Conservation (phyloP, 352 stramenopile genomes). For the Pythium pyrilobum region DNA sequence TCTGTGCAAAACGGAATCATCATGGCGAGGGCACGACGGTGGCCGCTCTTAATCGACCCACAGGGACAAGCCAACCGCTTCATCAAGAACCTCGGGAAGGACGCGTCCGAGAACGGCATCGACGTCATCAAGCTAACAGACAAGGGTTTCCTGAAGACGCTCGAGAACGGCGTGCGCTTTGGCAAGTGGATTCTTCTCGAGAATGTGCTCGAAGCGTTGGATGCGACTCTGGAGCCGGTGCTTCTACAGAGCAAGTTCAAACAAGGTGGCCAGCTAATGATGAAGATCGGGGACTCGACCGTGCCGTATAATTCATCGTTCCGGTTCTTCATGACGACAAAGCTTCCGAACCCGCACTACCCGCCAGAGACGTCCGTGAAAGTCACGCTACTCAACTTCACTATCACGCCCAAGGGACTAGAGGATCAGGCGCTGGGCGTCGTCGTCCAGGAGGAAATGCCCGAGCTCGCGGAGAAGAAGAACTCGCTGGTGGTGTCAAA, state of each 20-base stretch:
- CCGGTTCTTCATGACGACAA: slow-evolving; percentile 93
- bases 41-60: slow-evolving; percentile 90
- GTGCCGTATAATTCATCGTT: slow-evolving; percentile 90
- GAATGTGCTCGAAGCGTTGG: slow-evolving; percentile 83
- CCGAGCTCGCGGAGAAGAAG: slow-evolving; percentile 92
- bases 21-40: slow-evolving; percentile 85
- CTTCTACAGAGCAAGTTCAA: slow-evolving; percentile 92
- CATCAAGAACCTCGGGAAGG: slow-evolving; percentile 90
- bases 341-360: slow-evolving; percentile 92
- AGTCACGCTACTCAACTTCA: slow-evolving; percentile 91
- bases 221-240: slow-evolving; percentile 88
- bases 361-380: slow-evolving; percentile 91
- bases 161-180: slow-evolving; percentile 92
- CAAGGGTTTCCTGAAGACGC: slow-evolving; percentile 73
- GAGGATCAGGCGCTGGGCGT: slow-evolving; percentile 91
- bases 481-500: slow-evolving; percentile 91
- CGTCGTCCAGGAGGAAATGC: slow-evolving; percentile 92
- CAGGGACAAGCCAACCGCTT: slow-evolving; percentile 92
- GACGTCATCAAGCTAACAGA: slow-evolving; percentile 83
- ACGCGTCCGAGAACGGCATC: slow-evolving; percentile 79
- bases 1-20: slow-evolving; percentile 93
- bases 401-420: slow-evolving; percentile 87
- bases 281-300: slow-evolving; percentile 89
- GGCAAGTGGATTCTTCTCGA: slow-evolving; percentile 90
- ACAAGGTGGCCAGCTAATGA: slow-evolving; percentile 90